phyloP scores from a whole-genome alignment of 106 monocot species.

The Posidonia australis region DNA sequence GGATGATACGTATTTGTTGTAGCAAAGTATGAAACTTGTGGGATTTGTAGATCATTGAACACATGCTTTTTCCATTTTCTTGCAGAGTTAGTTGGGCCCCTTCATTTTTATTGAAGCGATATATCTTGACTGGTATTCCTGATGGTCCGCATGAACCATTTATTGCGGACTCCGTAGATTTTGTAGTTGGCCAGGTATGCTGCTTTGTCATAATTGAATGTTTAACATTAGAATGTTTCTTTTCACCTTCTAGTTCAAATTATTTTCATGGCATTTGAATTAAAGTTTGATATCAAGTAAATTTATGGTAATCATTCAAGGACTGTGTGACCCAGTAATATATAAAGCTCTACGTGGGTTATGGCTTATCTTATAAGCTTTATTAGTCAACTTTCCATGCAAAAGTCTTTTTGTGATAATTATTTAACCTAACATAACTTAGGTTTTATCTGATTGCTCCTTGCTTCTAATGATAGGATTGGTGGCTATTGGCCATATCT shows the following conservation, averaged over 20 bases:
- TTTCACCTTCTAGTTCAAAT: neutral
- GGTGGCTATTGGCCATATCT: no score
- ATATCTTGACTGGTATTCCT: conserved; percentile 81
- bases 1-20: neutral
- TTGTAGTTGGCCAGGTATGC: conserved; percentile 81
- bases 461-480: no score
- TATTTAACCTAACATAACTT: no score
- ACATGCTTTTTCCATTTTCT: neutral
- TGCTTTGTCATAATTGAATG: neutral
- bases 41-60: neutral
- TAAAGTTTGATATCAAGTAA: no score
- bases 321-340: no score
- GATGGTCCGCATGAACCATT: conserved; percentile 97
- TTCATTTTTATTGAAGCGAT: conserved; percentile 93
- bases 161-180: conserved; percentile 92
- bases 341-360: no score
- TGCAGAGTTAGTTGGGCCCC: conserved; percentile 92
- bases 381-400: no score
- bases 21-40: neutral
- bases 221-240: neutral
- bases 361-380: no score
- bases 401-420: no score
- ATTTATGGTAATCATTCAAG: no score
- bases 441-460: no score
- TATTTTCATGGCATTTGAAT: no score